Conservation (phyloP, 139 green algal species). For the Chlamydomonas eustigma region DNA sequence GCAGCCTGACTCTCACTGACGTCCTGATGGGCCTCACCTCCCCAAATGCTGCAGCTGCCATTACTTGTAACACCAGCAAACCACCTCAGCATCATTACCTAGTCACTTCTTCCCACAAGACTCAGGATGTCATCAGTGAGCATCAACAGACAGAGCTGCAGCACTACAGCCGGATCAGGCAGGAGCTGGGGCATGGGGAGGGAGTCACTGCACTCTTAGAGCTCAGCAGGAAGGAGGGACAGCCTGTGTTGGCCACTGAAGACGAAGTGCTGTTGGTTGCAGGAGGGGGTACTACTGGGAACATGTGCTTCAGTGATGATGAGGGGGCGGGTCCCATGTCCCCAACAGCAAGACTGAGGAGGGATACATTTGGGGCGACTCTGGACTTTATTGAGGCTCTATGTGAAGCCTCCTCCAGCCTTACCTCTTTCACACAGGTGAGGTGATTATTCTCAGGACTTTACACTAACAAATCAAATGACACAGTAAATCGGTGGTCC, state of each 20-base stretch:
- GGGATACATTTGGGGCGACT: constrained; percentile 85
- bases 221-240: constrained; percentile 9
- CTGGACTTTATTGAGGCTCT: constrained; percentile 95
- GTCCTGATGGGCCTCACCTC: background rate
- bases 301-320: constrained; percentile 11
- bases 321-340: constrained; percentile 43
- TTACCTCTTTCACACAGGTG: constrained; percentile 68
- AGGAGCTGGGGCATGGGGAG: constrained; percentile 63
- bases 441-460: background rate
- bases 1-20: background rate
- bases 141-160: background rate
- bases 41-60: background rate
- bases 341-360: constrained; percentile 49
- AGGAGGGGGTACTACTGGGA: background rate
- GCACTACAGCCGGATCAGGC: constrained; percentile 12
- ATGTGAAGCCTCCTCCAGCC: constrained; percentile 72
- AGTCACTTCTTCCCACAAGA: too few relatives aligned
- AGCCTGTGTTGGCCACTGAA: background rate
- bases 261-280: background rate
- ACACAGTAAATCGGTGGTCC: background rate
- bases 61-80: too few relatives aligned
- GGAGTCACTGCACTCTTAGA: constrained; percentile 43
- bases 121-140: background rate
- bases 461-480: too few relatives aligned
- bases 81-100: too few relatives aligned